Conservation (phyloP, 1,284 basidiomycete species). For the Gomphus bonarii region DNA sequence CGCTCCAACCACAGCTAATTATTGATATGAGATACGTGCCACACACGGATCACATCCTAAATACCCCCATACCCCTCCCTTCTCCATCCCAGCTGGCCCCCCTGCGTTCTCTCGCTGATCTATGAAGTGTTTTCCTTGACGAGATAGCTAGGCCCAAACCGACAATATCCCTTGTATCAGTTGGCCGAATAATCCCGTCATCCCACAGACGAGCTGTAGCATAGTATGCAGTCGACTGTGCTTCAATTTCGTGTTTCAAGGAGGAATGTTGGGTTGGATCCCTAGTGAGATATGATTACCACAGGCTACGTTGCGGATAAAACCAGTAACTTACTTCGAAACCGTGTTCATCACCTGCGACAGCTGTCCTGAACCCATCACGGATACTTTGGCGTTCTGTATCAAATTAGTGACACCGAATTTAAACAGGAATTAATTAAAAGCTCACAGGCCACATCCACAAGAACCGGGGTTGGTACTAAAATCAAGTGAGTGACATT, state of each 20-base stretch:
- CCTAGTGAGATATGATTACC: constrained; percentile 26
- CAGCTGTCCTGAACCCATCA: constrained; percentile 92
- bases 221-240: constrained; percentile 79
- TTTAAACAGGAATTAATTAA: not conserved
- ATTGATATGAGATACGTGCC: not conserved
- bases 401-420: not conserved
- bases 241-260: constrained; percentile 75
- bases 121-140: constrained; percentile 26
- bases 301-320: not conserved
- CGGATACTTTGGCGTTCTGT: constrained; percentile 88
- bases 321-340: constrained; percentile 48
- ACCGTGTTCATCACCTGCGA: constrained; percentile 89
- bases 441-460: constrained; percentile 92
- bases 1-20: too few relatives aligned
- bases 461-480: constrained; percentile 90
- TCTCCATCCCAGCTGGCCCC: constrained; percentile 63
- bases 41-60: constrained; percentile 63
- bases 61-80: constrained; percentile 74
- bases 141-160: constrained; percentile 78
- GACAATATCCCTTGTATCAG: constrained; percentile 83
- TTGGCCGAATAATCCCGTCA: constrained; percentile 87
- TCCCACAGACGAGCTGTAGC: constrained; percentile 90
- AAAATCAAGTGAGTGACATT: constrained; percentile 9
- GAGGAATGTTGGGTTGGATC: constrained; percentile 67
- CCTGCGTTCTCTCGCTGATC: constrained; percentile 21